These are phyloP conservation scores for Coccomyxa subellipsoidea DNA, from an alignment of 163 green algal genomes.

Conservation along the genomic window DNA sequence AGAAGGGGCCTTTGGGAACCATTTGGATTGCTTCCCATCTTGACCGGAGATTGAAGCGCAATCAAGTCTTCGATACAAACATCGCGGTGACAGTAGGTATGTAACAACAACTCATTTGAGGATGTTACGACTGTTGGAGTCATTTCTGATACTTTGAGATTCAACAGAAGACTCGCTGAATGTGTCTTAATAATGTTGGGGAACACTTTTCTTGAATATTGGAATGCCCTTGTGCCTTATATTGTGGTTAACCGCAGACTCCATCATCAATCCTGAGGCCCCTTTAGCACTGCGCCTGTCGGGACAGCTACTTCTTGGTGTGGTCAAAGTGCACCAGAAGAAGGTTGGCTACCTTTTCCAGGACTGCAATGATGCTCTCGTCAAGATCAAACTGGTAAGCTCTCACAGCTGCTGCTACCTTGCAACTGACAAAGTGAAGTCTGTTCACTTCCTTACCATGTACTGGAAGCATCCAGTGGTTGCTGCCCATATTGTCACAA, in stretches of 20 bases:
- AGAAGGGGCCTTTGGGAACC: conserved; percentile 84
- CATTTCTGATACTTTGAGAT: too few relatives aligned
- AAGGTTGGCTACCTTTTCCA: conserved; percentile 85
- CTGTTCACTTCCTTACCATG: too few relatives aligned
- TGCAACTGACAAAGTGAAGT: background rate
- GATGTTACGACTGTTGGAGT: too few relatives aligned
- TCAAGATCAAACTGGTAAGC: conserved; percentile 45
- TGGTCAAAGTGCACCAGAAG: conserved; percentile 85
- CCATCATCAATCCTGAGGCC: conserved; percentile 87
- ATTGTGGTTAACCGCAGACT: too few relatives aligned
- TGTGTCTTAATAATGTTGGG: too few relatives aligned
- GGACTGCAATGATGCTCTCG: conserved; percentile 81
- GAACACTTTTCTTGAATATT: too few relatives aligned
- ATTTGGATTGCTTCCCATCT: conserved; percentile 95
- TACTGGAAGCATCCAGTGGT: too few relatives aligned
- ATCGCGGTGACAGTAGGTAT: conserved; percentile 56
- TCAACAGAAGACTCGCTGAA: too few relatives aligned
- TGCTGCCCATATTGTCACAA: too few relatives aligned
- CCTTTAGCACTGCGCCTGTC: conserved; percentile 90
- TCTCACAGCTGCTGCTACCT: background rate
- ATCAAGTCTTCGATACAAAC: conserved; percentile 75
- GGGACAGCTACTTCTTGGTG: conserved; percentile 92
- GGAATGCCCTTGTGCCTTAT: too few relatives aligned
- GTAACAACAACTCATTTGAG: too few relatives aligned
- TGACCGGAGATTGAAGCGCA: conserved; percentile 78